Conservation (phyloP, 139 green algal species). For the Edaphochlamys debaryana region DNA sequence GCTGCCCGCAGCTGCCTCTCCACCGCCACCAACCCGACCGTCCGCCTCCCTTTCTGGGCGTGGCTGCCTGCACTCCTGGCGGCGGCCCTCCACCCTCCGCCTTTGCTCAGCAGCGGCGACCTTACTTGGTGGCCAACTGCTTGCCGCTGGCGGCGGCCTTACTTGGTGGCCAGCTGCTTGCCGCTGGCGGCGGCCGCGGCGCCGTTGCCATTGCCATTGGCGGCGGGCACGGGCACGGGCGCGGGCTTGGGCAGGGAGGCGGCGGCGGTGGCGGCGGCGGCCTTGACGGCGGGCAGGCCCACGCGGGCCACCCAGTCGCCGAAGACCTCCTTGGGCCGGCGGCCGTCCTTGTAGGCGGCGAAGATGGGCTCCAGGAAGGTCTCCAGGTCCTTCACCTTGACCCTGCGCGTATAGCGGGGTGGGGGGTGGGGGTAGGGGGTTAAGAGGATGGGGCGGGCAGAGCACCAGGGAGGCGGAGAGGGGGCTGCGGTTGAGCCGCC, state of each 20-base stretch:
- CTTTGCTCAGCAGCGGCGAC: too few species aligned
- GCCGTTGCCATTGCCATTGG: slow-evolving; percentile 51
- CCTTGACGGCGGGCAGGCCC: slow-evolving; percentile 37
- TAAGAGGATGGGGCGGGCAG: too few species aligned
- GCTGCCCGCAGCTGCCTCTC: too few species aligned
- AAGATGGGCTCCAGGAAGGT: slow-evolving; percentile 93
- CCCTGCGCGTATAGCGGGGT: too few species aligned
- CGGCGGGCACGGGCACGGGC: slow-evolving; percentile 69
- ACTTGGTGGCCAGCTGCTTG: neutral
- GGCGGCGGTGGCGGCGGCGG: slow-evolving; percentile 53
- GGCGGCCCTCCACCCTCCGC: too few species aligned
- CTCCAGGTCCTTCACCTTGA: slow-evolving; percentile 88
- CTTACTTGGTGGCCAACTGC: neutral
- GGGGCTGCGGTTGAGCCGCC: neutral
- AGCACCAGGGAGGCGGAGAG: too few species aligned
- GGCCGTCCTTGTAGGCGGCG: slow-evolving; percentile 58
- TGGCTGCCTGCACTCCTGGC: too few species aligned
- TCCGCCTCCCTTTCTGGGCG: too few species aligned
- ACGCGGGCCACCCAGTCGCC: slow-evolving; percentile 90
- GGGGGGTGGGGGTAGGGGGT: too few species aligned
- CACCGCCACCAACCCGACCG: too few species aligned
- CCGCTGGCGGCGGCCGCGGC: too few species aligned
- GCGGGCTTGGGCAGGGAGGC: slow-evolving; percentile 56
- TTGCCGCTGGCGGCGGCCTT: too few species aligned
- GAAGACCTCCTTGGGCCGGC: slow-evolving; percentile 77